Evolutionary conservation across 305 asterid genomes (phyloP), one percentile per base, ranked within the genome.

Genomic region (Fraxinus platypoda): DNA sequence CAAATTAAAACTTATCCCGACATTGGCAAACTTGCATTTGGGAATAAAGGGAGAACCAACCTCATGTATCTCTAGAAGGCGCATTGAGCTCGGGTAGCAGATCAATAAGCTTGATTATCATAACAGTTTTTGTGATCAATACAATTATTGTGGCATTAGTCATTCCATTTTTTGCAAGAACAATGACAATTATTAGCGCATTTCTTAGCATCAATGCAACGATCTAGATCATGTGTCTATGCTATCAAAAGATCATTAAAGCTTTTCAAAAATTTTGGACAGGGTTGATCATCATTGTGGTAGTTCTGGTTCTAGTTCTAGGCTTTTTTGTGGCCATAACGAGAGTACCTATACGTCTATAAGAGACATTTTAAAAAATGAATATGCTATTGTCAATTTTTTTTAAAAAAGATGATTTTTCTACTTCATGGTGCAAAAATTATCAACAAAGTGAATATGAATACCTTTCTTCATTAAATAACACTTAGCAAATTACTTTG

Each of bases 171-270:
- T 84, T 88, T 3, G 81, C 84, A 30, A 80, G 78, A 43, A 66
- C 82, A 3, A 84, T 88, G 87, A 77, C 86, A 12, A 84, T 88
- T 49, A 77, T 76, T 0, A 87, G 89, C 0, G 84, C 87, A 1
- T 77, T 79, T 80, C 71, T 84, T 54, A 68, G 82, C 0, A 76
- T 80, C 3, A 75, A 62, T 2, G 81, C 76, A 9, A 80, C 86
- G 1, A 75, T 88, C 9, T 80, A 86, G 79, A 82, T 88, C 17
- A 86, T 88, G 9, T 86, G 90, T 78, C 34, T 84, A 0, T 88
- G 88, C 64, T 82, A 86, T 37, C 34, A 82, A 75, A 88, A 82
- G 86, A 82, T 86, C 79, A 77, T 68, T 57, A 81, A 80, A 52
- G 52, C 76, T 15, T 70, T 68, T 25, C 54, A n/a, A 76, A 84